Percentiles rank a stretch among this genome's conserved stretches.
Evolutionary conservation across 148 eudicot species (phyloP).

Genomic region (Pharnaceum exiguum): DNA sequence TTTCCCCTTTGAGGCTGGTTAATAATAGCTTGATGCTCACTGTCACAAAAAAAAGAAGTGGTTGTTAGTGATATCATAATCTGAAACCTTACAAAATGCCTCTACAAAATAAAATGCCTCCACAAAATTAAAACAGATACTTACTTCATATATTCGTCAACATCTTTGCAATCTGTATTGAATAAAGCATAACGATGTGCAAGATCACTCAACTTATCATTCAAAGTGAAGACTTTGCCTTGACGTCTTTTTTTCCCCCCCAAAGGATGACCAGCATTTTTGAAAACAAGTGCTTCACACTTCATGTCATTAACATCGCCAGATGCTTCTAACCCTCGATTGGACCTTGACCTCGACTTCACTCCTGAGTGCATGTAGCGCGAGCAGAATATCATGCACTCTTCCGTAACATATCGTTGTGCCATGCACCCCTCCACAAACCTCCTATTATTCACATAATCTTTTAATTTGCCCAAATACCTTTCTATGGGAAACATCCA

Average conservation of each 20-base stretch:
- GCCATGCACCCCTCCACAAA: not conserved
- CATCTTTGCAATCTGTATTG: slow-evolving; percentile 2
- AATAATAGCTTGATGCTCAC: not conserved
- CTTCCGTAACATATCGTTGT: not conserved
- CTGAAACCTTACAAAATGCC: not conserved
- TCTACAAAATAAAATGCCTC: not conserved
- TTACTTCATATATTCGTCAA: slow-evolving; percentile 7
- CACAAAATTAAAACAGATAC: not conserved
- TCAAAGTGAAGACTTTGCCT: slow-evolving; percentile 1
- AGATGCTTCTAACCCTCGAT: not conserved
- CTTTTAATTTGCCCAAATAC: not conserved
- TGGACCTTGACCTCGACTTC: not conserved
- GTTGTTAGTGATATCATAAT: no score
- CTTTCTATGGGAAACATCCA: not conserved
- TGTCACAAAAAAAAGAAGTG: not conserved
- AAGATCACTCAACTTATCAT: not conserved
- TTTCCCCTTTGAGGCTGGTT: no score
- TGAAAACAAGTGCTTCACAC: not conserved
- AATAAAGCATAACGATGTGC: slow-evolving; percentile 4
- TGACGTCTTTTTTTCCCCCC: not conserved
- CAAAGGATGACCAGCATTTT: slow-evolving; percentile 6
- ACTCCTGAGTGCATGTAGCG: not conserved
- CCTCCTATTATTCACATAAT: not conserved
- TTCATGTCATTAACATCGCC: not conserved
- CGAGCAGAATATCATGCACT: not conserved